Base-by-base conservation (phyloP, 192 early-diverging fungal species). In the Coemansia sp. region DNA sequence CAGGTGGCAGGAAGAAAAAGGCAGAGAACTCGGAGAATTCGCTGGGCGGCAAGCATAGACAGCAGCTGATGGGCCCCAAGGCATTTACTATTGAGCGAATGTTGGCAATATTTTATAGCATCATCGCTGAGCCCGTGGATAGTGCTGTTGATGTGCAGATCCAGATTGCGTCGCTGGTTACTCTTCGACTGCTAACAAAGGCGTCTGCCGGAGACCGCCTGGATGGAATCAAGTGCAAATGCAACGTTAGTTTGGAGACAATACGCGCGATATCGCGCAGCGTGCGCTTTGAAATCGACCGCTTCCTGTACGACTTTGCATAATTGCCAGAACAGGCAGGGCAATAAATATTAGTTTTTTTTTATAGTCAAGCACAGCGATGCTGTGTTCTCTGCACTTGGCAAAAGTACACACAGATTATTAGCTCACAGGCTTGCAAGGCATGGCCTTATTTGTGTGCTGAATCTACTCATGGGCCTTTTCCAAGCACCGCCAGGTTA, bases 61-160 rank as follows among this genome's bases (percentile, higher is more conserved):
- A 90, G 60, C 93, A 95, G 53, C 75, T 96, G 2, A 61, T 93
- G 9, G 96, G 96, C 0, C 94, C 96, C 2, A 93, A 89, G 57
- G 57, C 85, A 5, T 99, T 99, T 77, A 88, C 88, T 0, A 75
- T 99, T n/a, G 94, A 99, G 55, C 82, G 96, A 19, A 87, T 99
- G 90, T 63, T 95, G 57, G 96, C 96, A 34, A 97, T 99, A 38
- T 97, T 97, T 67, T 92, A 95, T 64, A 89, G 85, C 55, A 87
- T 93, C 17, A 69, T 91, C 15, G 84, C 82, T 3, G 83, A 89
- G 30, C 69, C 80, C 4, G 64, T 85, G 5, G 89, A 92, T 15
- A 80, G 83, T 42, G 82, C 77, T 4, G 80, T 94, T 5, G 90
- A 92, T 58, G 64, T 80, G 19, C 58, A 67, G 50, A 67, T 53